These are phyloP conservation scores for Poteriospumella lacustris DNA, from an alignment of 108 stramenopile species.

Conservation along the genomic window DNA sequence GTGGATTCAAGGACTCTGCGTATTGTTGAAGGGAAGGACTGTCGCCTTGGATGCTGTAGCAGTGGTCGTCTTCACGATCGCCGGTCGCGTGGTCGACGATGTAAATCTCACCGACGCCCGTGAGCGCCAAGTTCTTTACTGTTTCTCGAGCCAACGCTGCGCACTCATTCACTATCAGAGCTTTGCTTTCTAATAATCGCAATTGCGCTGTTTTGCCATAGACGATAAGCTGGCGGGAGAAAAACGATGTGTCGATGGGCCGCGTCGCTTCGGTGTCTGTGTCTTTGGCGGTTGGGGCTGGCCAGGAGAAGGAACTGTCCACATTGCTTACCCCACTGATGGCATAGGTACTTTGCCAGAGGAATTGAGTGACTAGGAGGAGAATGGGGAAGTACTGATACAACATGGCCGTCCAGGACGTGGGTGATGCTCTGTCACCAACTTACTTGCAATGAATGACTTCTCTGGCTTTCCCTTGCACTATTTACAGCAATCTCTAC, in stretches of 20 bases:
- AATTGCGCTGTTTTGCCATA: conserved; percentile 20
- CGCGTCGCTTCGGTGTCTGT: not conserved
- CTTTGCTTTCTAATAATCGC: not conserved
- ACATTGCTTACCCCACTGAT: no score
- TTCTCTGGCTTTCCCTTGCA: no score
- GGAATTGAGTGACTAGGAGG: no score
- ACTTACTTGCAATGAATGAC: no score
- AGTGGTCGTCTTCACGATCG: not conserved
- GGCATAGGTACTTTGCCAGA: no score
- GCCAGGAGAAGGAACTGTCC: no score
- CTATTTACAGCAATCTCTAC: no score
- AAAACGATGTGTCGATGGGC: not conserved
- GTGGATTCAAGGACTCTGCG: not conserved
- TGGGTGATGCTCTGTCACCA: no score
- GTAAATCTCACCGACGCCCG: conserved; percentile 5
- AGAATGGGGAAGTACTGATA: no score
- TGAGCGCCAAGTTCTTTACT: conserved; percentile 17
- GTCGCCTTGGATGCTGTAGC: not conserved
- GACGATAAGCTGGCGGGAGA: conserved; percentile 17
- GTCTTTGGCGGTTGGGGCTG: no score
- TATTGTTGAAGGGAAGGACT: not conserved
- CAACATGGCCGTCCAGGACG: no score
- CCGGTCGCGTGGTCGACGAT: not conserved
- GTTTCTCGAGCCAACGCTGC: not conserved
- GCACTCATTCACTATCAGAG: not conserved